phyloP scores from a whole-genome alignment of 2,329 filamentous ascomycete species.

The Capronia coronata region DNA sequence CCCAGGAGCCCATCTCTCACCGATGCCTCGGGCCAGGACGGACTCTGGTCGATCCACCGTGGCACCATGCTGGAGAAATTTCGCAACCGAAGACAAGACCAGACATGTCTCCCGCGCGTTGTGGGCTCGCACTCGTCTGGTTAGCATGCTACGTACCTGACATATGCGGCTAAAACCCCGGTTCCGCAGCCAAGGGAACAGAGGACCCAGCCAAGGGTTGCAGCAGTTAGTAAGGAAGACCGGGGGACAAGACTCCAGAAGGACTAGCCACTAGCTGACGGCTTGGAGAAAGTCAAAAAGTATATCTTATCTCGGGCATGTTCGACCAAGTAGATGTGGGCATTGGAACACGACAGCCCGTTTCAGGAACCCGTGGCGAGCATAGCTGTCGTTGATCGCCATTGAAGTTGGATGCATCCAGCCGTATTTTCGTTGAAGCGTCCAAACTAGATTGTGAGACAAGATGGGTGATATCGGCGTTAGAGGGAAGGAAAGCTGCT shows the following conservation, averaged over 20 bases:
- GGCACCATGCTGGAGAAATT: background rate
- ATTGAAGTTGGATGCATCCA: too few species aligned
- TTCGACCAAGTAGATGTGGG: background rate
- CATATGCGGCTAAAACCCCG: slow-evolving; percentile 4
- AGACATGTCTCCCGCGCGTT: background rate
- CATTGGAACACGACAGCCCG: too few species aligned
- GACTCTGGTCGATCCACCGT: background rate
- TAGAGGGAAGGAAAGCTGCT: too few species aligned
- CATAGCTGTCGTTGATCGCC: too few species aligned
- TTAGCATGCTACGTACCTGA: slow-evolving; percentile 2
- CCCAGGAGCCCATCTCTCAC: too few species aligned
- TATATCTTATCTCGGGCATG: background rate
- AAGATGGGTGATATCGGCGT: too few species aligned
- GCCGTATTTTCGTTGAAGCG: too few species aligned
- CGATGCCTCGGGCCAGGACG: background rate
- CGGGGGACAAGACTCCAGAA: background rate
- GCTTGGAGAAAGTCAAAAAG: background rate
- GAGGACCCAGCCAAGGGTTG: background rate
- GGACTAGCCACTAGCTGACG: background rate
- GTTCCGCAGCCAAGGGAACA: background rate
- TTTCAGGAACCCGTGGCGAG: too few species aligned
- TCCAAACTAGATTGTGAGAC: too few species aligned
- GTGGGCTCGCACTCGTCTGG: background rate
- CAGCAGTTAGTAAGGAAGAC: too few species aligned
- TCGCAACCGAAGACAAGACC: background rate